Conservation (phyloP, 257 asterid species). For the Gentiana straminea region DNA sequence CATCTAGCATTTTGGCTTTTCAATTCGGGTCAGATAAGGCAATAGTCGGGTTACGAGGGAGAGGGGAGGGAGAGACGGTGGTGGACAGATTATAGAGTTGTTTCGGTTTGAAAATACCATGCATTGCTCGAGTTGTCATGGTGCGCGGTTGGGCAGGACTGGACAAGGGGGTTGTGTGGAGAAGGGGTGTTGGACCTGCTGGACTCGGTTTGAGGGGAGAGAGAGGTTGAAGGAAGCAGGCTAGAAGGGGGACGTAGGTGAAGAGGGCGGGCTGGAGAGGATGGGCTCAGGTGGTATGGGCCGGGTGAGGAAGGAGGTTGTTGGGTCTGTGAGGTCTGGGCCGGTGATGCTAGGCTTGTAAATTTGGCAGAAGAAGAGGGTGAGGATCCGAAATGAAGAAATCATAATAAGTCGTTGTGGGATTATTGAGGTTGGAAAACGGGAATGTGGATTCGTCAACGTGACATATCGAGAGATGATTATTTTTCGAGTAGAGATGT, state of each 20-base stretch:
- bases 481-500: not conserved
- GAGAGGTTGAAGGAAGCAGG: not conserved
- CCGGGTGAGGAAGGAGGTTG: too few relatives aligned
- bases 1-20: not conserved
- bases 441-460: not conserved
- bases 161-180: too few relatives aligned
- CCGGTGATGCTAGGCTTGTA: too few relatives aligned
- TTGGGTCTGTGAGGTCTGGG: too few relatives aligned
- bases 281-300: too few relatives aligned
- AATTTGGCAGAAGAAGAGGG: too few relatives aligned
- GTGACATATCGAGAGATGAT: not conserved
- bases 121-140: not conserved
- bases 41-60: not conserved
- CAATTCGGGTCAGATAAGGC: not conserved
- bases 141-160: not conserved
- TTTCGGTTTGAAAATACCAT: not conserved
- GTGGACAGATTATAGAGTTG: not conserved
- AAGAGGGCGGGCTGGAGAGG: not conserved
- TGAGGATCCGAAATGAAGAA: too few relatives aligned
- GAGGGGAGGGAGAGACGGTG: not conserved
- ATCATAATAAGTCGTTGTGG: too few relatives aligned
- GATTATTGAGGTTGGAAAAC: not conserved
- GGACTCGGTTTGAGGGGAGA: not conserved
- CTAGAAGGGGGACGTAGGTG: too few relatives aligned
- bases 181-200: not conserved